phyloP scores from a whole-genome alignment of 345 rosid species.

The Hirschfeldia incana region DNA sequence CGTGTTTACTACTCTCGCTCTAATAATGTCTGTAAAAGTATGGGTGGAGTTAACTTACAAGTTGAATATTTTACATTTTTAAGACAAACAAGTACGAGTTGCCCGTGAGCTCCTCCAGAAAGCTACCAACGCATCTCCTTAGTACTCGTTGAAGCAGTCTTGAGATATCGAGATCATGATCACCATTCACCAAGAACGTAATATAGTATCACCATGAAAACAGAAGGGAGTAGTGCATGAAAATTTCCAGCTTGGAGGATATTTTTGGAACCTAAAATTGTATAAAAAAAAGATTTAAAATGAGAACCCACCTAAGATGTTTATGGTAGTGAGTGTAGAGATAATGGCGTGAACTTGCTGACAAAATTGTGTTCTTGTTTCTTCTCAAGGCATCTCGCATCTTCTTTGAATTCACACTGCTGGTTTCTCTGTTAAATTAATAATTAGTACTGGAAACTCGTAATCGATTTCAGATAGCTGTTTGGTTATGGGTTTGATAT shows the following conservation, averaged over 20 bases:
- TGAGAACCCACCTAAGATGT: background rate
- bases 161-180: too few relatives aligned
- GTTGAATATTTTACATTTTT: too few relatives aligned
- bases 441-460: background rate
- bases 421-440: background rate
- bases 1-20: too few relatives aligned
- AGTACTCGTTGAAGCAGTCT: too few relatives aligned
- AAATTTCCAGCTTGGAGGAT: background rate
- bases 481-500: conserved; percentile 26
- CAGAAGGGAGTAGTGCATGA: too few relatives aligned
- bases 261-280: conserved; percentile 20
- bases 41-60: too few relatives aligned
- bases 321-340: conserved; percentile 19
- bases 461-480: conserved; percentile 18
- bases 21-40: too few relatives aligned
- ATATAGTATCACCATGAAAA: too few relatives aligned
- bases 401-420: conserved; percentile 15
- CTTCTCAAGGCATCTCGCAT: background rate
- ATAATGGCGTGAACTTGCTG: conserved; percentile 16
- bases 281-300: conserved; percentile 1
- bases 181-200: too few relatives aligned
- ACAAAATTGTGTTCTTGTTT: conserved; percentile 14
- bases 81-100: too few relatives aligned
- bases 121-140: too few relatives aligned
- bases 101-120: too few relatives aligned